Percentiles rank a stretch among this genome's conserved stretches.
Evolutionary conservation across 352 stramenopile species (phyloP).

Genomic region (Phytopythium mirpurense): DNA sequence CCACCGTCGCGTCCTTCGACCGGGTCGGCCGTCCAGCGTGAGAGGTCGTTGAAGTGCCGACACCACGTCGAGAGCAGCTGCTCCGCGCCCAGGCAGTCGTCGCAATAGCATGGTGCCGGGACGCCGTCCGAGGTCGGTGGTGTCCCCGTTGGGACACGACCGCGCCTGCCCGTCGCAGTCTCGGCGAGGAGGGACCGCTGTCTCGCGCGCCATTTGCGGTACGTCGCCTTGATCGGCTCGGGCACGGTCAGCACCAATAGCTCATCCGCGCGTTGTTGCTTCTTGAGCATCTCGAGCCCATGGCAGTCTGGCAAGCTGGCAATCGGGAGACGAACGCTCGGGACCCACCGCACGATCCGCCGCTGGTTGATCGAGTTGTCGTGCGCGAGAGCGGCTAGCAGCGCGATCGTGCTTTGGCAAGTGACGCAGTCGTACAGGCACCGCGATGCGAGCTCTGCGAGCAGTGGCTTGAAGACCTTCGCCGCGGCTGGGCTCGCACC

Average conservation of each 20-base stretch:
- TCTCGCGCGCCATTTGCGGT: constrained; percentile 34
- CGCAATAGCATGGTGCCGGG: constrained; percentile 40
- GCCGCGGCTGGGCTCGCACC: background rate
- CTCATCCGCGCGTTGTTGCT: background rate
- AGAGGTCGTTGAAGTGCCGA: constrained; percentile 49
- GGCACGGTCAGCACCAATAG: constrained; percentile 36
- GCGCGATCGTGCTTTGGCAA: constrained; percentile 11
- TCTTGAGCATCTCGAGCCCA: background rate
- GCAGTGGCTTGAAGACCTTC: background rate
- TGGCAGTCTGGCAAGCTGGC: background rate
- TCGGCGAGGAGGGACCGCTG: constrained; percentile 21
- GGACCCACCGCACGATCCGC: constrained; percentile 29
- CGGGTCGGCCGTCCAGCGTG: constrained; percentile 20
- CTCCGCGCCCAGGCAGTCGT: constrained; percentile 39
- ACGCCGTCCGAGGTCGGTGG: constrained; percentile 33
- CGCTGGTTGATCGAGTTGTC: constrained; percentile 30
- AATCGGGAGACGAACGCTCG: constrained; percentile 18
- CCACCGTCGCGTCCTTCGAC: too few species aligned
- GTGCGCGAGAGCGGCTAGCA: constrained; percentile 33
- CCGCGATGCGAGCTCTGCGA: constrained; percentile 4
- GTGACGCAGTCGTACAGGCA: constrained; percentile 35
- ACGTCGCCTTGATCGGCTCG: constrained; percentile 21
- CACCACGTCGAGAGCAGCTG: constrained; percentile 50
- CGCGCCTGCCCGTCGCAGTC: background rate
- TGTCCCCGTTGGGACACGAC: constrained; percentile 27